Evolutionary conservation across 441 rosid genomes (phyloP).

Genomic region (Pelargonium myrrhifolium): DNA sequence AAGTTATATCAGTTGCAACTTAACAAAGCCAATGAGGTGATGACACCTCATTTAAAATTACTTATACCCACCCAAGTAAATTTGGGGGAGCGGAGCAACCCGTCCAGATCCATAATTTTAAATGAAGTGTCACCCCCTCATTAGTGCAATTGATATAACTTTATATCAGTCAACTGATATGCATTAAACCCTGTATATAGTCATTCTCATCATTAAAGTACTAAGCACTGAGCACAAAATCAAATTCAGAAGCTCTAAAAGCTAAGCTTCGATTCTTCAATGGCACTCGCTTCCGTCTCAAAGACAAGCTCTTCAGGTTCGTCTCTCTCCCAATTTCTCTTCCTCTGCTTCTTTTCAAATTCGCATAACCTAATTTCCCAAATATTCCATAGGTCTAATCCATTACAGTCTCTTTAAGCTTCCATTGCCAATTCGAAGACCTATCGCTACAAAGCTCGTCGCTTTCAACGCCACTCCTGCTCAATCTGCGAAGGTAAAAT

Average conservation of each 20-base stretch:
- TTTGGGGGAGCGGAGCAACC: too few relatives aligned
- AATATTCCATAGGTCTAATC: neutral
- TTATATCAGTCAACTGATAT: too few relatives aligned
- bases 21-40: too few relatives aligned
- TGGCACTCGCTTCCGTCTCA: neutral
- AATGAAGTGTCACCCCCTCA: too few relatives aligned
- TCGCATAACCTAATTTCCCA: neutral
- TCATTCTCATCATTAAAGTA: neutral
- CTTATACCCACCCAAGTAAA: too few relatives aligned
- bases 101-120: too few relatives aligned
- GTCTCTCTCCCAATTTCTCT: neutral
- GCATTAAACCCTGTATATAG: too few relatives aligned
- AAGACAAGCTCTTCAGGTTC: conserved; percentile 1
- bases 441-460: neutral
- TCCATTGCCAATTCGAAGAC: neutral
- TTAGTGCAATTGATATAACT: too few relatives aligned
- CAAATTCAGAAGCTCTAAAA: neutral
- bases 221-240: neutral
- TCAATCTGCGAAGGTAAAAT: neutral
- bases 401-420: neutral
- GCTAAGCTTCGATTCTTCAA: conserved; percentile 1
- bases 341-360: neutral
- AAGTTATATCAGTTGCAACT: too few relatives aligned
- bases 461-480: neutral
- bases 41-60: too few relatives aligned